Conservation (phyloP, 805 yeast genomes). For the Candida insectalens region DNA sequence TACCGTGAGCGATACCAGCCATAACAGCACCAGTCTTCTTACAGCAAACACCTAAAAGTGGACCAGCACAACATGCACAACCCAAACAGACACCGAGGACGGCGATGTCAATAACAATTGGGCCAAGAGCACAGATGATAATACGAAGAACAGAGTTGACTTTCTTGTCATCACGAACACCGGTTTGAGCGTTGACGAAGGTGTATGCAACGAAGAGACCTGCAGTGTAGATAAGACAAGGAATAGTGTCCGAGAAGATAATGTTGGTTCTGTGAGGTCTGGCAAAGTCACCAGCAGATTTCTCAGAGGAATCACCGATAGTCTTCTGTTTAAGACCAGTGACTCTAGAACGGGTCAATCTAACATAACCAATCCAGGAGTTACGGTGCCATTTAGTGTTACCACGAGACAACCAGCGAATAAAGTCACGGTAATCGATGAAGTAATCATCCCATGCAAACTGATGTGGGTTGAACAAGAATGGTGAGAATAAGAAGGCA, state of each 20-base stretch:
- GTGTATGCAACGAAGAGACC: slow-evolving; percentile 76
- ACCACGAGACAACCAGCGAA: slow-evolving; percentile 88
- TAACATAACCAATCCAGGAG: slow-evolving; percentile 80
- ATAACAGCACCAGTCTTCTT: slow-evolving; percentile 92
- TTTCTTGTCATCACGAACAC: slow-evolving; percentile 44
- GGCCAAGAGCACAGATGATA: slow-evolving; percentile 77
- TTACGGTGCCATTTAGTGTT: slow-evolving; percentile 82
- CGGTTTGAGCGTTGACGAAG: slow-evolving; percentile 78
- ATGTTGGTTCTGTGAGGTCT: slow-evolving; percentile 77
- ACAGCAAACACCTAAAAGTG: slow-evolving; percentile 88
- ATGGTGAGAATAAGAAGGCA: slow-evolving; percentile 86
- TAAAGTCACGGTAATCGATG: slow-evolving; percentile 90
- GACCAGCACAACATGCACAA: slow-evolving; percentile 96
- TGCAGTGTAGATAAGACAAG: slow-evolving; percentile 65
- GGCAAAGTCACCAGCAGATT: slow-evolving; percentile 72
- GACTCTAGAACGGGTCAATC: slow-evolving; percentile 74
- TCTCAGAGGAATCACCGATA: slow-evolving; percentile 71
- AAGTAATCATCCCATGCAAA: slow-evolving; percentile 94
- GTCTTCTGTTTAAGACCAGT: slow-evolving; percentile 77
- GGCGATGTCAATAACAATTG: slow-evolving; percentile 87
- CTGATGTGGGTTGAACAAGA: slow-evolving; percentile 95
- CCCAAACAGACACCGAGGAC: slow-evolving; percentile 66
- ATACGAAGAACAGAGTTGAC: slow-evolving; percentile 70
- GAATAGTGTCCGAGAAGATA: slow-evolving; percentile 60
- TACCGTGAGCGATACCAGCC: slow-evolving; percentile 95